Evolutionary conservation across 2,329 filamentous ascomycete genomes (phyloP), one percentile per base, ranked within the genome.

Genomic region (Fusarium sp.): DNA sequence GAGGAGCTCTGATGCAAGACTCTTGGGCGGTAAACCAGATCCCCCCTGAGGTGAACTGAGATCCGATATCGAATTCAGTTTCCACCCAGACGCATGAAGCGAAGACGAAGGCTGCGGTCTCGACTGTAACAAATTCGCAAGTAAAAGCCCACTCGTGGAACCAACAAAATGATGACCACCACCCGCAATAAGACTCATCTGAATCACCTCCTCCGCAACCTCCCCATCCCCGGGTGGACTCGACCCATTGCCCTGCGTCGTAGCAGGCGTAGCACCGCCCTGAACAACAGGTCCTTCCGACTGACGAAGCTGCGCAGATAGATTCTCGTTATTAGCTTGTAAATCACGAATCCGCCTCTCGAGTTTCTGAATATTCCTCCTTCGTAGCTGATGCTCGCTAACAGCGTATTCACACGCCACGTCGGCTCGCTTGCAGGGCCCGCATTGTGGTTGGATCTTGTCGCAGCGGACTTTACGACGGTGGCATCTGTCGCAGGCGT

Each of bases 131-230:
- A 83, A 66, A 61, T 80, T 81, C 3, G 82, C 82, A 31, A 84
- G 81, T 0, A 83, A 70, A 8, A 83, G 66, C 1, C 80, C 80
- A 51, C 78, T 80, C 0, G 80, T 78, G 15, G 75, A 82, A 6
- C 82, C 82, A 18, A 84, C 71, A 51, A 81, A 84, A 18, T 82
- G 78, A 39, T 78, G 76, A 6, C 82, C 81, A 1, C 82, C 81
- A 9, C 81, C 81, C 6, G 80, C 81, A 36, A 76, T 81, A 17
- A 80, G 74, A 8, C 80, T 81, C n/a, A 83, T 73, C 55, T 80
- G 80, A 1, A 81, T 80, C n/a, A 83, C 80, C 57, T 83, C 79
- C 28, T 79, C 79, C 0, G 79, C 77, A 4, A 81, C 76, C 22
- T 80, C 79, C 7, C 51, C 69, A 38, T 72, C 69, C 5, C 58